Evolutionary conservation across 352 stramenopile genomes (phyloP).

Genomic region (Phytophthora sansomeana): DNA sequence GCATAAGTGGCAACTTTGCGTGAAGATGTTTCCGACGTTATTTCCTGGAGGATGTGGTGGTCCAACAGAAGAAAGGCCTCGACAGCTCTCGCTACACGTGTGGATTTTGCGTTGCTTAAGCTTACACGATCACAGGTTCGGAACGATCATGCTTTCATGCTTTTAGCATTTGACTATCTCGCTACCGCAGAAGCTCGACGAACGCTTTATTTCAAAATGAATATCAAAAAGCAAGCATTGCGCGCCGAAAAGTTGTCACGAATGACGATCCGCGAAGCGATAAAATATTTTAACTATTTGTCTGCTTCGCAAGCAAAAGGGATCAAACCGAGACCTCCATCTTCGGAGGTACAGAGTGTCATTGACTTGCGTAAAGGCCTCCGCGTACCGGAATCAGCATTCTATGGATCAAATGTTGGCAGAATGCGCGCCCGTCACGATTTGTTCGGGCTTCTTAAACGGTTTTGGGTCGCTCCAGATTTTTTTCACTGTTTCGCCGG

Average conservation of each 20-base stretch:
- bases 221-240: conserved; percentile 7
- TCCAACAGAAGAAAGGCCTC: conserved; percentile 9
- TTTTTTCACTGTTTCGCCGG: conserved; percentile 36
- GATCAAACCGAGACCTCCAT: conserved; percentile 1
- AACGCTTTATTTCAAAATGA: conserved; percentile 29
- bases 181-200: conserved; percentile 13
- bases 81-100: conserved; percentile 8
- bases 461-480: conserved; percentile 29
- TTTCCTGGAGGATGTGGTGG: conserved; percentile 33
- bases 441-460: conserved; percentile 29
- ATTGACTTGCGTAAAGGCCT: conserved; percentile 30
- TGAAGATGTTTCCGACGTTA: conserved; percentile 27
- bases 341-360: conserved; percentile 3
- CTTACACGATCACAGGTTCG: conserved; percentile 23
- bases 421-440: conserved; percentile 24
- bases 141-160: conserved; percentile 30
- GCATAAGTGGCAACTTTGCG: neutral
- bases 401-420: conserved; percentile 29
- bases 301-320: neutral
- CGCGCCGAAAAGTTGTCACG: neutral
- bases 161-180: conserved; percentile 30
- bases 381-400: conserved; percentile 9
- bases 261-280: neutral
- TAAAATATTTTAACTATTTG: conserved; percentile 20
- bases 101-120: conserved; percentile 24